Evolutionary conservation across 805 yeast species (phyloP), one percentile per base, ranked within the genome.

Genomic region (Barnettozyma siamensis): DNA sequence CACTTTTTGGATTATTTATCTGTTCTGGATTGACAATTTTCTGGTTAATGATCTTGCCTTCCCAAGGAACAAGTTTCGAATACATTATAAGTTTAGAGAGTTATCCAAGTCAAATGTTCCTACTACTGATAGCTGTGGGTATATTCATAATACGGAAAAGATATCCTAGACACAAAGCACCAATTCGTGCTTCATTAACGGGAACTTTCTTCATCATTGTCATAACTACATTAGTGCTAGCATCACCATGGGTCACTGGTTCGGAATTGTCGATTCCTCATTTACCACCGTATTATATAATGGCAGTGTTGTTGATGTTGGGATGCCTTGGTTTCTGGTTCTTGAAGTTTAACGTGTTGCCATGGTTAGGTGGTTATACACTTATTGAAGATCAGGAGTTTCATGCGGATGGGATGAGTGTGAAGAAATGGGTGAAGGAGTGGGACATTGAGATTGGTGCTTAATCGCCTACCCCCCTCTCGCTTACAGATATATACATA

Each of bases 251-350:
- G 43, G 28, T 60, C 10, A 38, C 62, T 45, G 17, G 58, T 53
- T 40, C 69, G 64, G 37, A 23, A 11, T 29, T 40, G 20, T 27
- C 45, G 3, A 28, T 51, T 7, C 21, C 20, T 2, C 7, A 30
- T 9, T 23, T 56, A 9, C 72, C 72, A 6, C 58, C 66, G 8
- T 65, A 66, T 33, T 64, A 64, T 38, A 39, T 72, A 15, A 58
- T 72, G 3, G 71, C 78, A 0, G 38, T 76, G 9, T 32, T 67
- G 0, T 57, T 74, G 19, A 49, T 82, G 4, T 33, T 55, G 1
- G 17, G 58, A 0, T 78, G 83, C 50, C 60, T 67, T n/a, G 5
- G 60, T 0, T 80, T 72, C 52, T 83, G 89, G 89, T 56, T 60
- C 2, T 31, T 71, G 12, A 70, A 64, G 62, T 83, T 81, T 51